These are phyloP conservation scores for Trametes elegans DNA, from an alignment of 768 basidiomycete genomes.

Conservation along the genomic window DNA sequence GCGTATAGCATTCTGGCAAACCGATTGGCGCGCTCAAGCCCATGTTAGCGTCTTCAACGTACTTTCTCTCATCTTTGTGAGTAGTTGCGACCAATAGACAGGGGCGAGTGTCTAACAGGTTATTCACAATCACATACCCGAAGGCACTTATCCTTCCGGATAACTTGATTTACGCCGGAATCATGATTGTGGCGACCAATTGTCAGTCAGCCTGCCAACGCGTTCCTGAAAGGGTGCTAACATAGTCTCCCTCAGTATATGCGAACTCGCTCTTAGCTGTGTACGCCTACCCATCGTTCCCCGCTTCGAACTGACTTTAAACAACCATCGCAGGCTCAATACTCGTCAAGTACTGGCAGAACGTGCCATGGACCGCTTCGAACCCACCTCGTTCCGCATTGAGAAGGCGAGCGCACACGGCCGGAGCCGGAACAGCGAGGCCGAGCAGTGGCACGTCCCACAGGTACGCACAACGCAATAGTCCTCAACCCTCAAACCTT, in stretches of 20 bases:
- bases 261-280: neutral
- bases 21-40: neutral
- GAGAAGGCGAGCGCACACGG: too few relatives aligned
- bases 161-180: neutral
- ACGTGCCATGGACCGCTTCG: too few relatives aligned
- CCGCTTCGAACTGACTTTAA: too few relatives aligned
- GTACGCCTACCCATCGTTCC: too few relatives aligned
- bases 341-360: neutral
- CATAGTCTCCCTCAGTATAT: neutral
- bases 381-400: too few relatives aligned
- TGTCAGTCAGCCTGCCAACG: neutral
- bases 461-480: too few relatives aligned
- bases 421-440: too few relatives aligned
- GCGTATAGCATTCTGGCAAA: neutral
- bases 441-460: too few relatives aligned
- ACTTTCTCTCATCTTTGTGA: neutral
- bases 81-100: neutral
- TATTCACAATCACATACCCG: neutral
- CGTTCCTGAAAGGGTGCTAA: neutral
- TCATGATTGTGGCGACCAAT: neutral
- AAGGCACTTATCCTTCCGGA: neutral
- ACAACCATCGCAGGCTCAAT: neutral
- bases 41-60: neutral
- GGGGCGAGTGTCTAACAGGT: too few relatives aligned
- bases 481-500: too few relatives aligned